Conservation (phyloP, 495 filamentous ascomycete species). For the Aspergillus nidulans region DNA sequence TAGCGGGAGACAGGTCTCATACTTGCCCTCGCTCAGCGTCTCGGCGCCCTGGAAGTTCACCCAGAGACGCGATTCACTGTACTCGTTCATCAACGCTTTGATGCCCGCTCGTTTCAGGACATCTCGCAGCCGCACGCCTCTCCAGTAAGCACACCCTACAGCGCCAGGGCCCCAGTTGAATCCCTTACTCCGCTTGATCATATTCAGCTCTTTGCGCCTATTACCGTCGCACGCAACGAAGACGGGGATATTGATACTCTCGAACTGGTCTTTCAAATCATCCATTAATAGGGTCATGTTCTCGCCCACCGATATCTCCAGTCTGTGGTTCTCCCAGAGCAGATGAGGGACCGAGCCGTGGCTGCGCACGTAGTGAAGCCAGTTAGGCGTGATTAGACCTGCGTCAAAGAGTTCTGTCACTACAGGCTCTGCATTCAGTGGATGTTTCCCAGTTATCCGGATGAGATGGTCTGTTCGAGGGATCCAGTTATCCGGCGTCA, state of each 20-base stretch:
- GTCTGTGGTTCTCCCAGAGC: slow-evolving; percentile 37
- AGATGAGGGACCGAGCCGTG: slow-evolving; percentile 59
- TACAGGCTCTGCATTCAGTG: slow-evolving; percentile 27
- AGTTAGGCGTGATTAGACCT: slow-evolving; percentile 46
- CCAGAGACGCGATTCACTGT: slow-evolving; percentile 35
- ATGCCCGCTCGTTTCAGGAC: slow-evolving; percentile 48
- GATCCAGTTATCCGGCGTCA: slow-evolving; percentile 33
- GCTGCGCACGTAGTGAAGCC: slow-evolving; percentile 57
- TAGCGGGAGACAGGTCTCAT: slow-evolving; percentile 57
- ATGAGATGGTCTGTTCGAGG: slow-evolving; percentile 25
- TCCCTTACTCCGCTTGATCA: slow-evolving; percentile 49
- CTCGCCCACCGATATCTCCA: slow-evolving; percentile 54
- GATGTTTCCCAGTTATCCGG: slow-evolving; percentile 32
- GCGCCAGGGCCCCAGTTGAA: slow-evolving; percentile 58
- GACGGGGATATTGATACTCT: slow-evolving; percentile 50
- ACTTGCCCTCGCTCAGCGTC: slow-evolving; percentile 32
- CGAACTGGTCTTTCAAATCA: slow-evolving; percentile 50
- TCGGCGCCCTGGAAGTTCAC: slow-evolving; percentile 57
- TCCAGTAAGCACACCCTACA: slow-evolving; percentile 58
- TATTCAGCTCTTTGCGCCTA: slow-evolving; percentile 56
- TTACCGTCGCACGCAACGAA: slow-evolving; percentile 60
- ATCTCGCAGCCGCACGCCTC: slow-evolving; percentile 54
- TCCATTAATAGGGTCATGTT: slow-evolving; percentile 46
- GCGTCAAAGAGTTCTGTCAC: slow-evolving; percentile 20
- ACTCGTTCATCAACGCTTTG: slow-evolving; percentile 28